phyloP scores from a whole-genome alignment of 1,284 basidiomycete genomes.

The Schizophyllum amplum region DNA sequence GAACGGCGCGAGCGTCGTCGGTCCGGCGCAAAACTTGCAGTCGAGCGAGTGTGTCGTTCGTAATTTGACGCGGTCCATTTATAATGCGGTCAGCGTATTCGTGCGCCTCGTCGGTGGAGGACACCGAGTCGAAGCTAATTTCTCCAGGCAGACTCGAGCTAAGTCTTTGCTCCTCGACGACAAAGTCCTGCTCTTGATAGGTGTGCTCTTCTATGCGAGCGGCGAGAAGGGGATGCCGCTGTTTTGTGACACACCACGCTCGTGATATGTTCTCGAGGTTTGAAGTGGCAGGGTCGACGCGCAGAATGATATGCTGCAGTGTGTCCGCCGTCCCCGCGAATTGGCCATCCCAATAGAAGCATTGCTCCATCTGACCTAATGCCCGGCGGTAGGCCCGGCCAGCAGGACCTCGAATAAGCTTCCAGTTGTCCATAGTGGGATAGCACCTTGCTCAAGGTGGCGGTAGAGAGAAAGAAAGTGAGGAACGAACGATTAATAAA shows the following conservation, averaged over 20 bases:
- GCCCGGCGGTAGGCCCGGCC: constrained; percentile 26
- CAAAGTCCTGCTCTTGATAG: constrained; percentile 25
- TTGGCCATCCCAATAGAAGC: constrained; percentile 36
- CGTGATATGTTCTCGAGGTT: constrained; percentile 24
- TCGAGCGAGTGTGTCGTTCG: constrained; percentile 28
- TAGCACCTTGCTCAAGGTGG: not conserved
- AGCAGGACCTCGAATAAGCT: not conserved
- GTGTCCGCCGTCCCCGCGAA: constrained; percentile 39
- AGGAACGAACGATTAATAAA: not conserved
- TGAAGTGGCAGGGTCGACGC: constrained; percentile 10
- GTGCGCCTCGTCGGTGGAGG: constrained; percentile 24
- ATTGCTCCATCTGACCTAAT: constrained; percentile 32
- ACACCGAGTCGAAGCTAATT: constrained; percentile 22
- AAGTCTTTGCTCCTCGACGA: constrained; percentile 28
- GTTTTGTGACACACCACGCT: constrained; percentile 37
- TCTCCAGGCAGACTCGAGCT: constrained; percentile 24
- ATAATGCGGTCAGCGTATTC: constrained; percentile 17
- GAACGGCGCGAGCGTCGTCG: constrained; percentile 24
- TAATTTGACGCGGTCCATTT: constrained; percentile 26
- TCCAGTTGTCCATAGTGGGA: not conserved
- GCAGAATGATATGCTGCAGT: constrained; percentile 24
- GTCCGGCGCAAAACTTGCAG: constrained; percentile 28
- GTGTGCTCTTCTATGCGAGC: constrained; percentile 25
- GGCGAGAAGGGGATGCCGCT: constrained; percentile 38
- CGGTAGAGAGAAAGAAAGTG: not conserved